Evolutionary conservation across 2,329 filamentous ascomycete species (phyloP).

Genomic region (Teratosphaeria nubilosa): DNA sequence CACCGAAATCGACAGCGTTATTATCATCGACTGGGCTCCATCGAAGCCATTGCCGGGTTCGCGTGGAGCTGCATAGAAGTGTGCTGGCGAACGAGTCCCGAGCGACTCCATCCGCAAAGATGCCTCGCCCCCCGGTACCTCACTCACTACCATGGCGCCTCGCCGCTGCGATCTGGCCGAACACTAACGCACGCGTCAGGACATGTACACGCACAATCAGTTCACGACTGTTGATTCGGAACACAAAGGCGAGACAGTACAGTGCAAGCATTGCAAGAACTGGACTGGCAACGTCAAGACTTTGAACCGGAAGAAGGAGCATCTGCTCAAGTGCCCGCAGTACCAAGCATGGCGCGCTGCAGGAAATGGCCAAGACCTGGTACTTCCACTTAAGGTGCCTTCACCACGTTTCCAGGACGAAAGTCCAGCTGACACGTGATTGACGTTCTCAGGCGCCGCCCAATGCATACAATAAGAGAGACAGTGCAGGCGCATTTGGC

Average conservation of each 20-base stretch:
- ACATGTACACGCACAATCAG: not conserved
- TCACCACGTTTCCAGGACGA: not conserved
- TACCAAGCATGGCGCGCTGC: constrained; percentile 21
- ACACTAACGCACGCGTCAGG: not conserved
- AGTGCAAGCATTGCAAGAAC: constrained; percentile 22
- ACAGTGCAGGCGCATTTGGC: constrained; percentile 3
- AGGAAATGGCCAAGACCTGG: constrained; percentile 24
- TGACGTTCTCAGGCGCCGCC: constrained; percentile 11
- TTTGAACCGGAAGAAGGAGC: constrained; percentile 24
- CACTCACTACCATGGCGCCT: not conserved
- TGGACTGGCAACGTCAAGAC: constrained; percentile 24
- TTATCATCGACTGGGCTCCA: not conserved
- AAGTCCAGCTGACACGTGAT: not conserved
- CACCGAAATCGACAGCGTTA: not conserved
- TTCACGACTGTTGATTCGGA: constrained; percentile 6
- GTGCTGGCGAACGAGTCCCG: not conserved
- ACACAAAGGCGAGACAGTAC: constrained; percentile 19
- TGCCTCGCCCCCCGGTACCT: constrained; percentile 1
- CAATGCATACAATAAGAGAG: constrained; percentile 22
- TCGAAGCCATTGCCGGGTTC: not conserved
- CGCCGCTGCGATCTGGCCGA: not conserved
- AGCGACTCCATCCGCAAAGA: not conserved
- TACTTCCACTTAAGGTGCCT: not conserved
- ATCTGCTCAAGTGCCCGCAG: constrained; percentile 19
- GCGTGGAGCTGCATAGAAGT: not conserved